Conservation (phyloP, 202 grass and related monocot species). For the Elaeis oleifera region DNA sequence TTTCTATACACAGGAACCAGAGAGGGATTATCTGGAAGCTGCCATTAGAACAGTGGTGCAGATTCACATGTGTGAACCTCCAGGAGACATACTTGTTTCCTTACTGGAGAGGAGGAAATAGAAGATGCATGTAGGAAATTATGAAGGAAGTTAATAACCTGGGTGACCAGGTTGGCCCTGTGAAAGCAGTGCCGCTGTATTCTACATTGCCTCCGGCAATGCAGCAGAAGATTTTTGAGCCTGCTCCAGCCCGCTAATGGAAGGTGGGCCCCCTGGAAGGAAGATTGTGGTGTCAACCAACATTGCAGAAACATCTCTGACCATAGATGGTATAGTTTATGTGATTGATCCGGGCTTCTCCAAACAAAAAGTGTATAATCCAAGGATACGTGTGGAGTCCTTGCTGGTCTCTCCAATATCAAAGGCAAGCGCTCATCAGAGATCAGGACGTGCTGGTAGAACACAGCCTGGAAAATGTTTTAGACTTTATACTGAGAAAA, state of each 20-base stretch:
- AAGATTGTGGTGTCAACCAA: constrained; percentile 88
- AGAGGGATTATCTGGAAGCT: constrained; percentile 40
- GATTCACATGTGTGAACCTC: constrained; percentile 32
- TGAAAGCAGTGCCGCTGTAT: constrained; percentile 40
- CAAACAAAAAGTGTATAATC: constrained; percentile 84
- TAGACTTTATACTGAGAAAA: constrained; percentile 85
- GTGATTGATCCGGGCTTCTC: constrained; percentile 87
- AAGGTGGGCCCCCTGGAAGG: constrained; percentile 63
- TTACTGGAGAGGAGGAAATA: constrained; percentile 63
- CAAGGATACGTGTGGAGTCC: constrained; percentile 79
- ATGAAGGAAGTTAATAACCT: constrained; percentile 22
- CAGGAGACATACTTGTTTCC: constrained; percentile 46
- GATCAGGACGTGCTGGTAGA: constrained; percentile 88
- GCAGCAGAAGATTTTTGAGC: constrained; percentile 52
- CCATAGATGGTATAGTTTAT: constrained; percentile 88
- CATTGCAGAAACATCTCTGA: constrained; percentile 82
- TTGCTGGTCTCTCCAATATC: constrained; percentile 84
- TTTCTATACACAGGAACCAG: constrained; percentile 37
- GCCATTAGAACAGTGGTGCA: constrained; percentile 34
- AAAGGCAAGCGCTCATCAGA: constrained; percentile 84
- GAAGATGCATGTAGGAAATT: constrained; percentile 44
- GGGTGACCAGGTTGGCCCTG: constrained; percentile 30
- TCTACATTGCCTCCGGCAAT: constrained; percentile 43
- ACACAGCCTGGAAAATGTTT: constrained; percentile 89
- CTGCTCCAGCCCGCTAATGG: constrained; percentile 45